These are phyloP conservation scores for Backusella mclennaniae DNA, from an alignment of 192 early-diverging fungal genomes.

Conservation along the genomic window DNA sequence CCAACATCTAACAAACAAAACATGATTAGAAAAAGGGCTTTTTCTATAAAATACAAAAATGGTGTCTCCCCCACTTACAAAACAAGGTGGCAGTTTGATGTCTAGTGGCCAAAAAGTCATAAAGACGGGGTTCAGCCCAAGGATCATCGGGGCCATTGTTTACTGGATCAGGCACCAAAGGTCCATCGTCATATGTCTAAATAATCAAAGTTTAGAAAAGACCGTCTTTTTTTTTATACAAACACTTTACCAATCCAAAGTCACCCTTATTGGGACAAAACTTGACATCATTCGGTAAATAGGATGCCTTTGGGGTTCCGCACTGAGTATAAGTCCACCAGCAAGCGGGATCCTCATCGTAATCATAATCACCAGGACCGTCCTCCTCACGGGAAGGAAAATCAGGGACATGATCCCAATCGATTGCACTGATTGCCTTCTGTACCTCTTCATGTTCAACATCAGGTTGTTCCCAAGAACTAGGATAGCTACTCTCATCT, in stretches of 20 bases:
- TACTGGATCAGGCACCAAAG: constrained; percentile 13
- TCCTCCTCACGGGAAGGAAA: constrained; percentile 19
- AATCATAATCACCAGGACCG: constrained; percentile 13
- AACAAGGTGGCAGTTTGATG: constrained; percentile 47
- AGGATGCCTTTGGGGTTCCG: constrained; percentile 19
- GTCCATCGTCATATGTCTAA: constrained; percentile 38
- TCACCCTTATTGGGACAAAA: constrained; percentile 30
- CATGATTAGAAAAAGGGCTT: not conserved
- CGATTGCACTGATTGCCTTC: constrained; percentile 19
- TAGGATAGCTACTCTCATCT: constrained; percentile 19
- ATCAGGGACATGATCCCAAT: constrained; percentile 34
- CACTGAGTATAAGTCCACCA: constrained; percentile 30
- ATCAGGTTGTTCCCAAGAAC: constrained; percentile 23
- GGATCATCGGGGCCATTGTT: constrained; percentile 12
- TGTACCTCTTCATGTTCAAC: constrained; percentile 32
- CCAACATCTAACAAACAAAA: constrained; percentile 28
- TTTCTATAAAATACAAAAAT: not conserved
- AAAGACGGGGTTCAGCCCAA: constrained; percentile 34
- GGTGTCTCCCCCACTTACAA: constrained; percentile 16
- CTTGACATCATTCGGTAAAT: constrained; percentile 35
- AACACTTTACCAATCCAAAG: constrained; percentile 18
- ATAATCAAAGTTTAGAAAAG: not conserved
- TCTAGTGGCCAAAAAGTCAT: constrained; percentile 36
- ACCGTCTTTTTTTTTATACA: not conserved
- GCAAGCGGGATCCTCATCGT: constrained; percentile 18